These are phyloP conservation scores for Naganishia sp. DNA, from an alignment of 1,284 basidiomycete genomes.

Conservation along the genomic window DNA sequence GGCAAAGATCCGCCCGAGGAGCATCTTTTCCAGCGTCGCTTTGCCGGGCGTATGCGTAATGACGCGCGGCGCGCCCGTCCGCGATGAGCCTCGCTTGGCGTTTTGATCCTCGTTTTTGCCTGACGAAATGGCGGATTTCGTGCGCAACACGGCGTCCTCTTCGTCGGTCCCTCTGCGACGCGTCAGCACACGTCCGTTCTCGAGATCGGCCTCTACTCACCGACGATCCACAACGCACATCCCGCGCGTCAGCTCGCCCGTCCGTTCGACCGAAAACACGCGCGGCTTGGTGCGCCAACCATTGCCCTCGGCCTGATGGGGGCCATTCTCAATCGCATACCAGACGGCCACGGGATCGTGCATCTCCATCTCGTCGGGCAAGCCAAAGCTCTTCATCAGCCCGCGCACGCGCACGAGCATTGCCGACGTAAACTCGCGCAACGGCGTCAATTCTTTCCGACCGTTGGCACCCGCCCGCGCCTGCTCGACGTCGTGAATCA, in stretches of 20 bases:
- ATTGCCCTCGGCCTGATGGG: constrained; percentile 7
- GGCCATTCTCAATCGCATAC: constrained; percentile 57
- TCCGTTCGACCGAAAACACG: constrained; percentile 54
- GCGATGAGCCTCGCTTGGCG: constrained; percentile 21
- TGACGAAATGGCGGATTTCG: constrained; percentile 28
- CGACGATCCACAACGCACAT: constrained; percentile 57
- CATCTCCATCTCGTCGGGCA: constrained; percentile 80
- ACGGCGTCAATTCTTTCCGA: constrained; percentile 34
- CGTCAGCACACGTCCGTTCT: background rate
- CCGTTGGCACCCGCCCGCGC: constrained; percentile 56
- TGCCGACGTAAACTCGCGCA: constrained; percentile 74
- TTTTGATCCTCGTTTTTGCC: constrained; percentile 15
- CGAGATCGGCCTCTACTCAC: constrained; percentile 8
- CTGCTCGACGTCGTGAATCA: constrained; percentile 58
- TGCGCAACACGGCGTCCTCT: constrained; percentile 29
- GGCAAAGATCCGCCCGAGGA: constrained; percentile 51
- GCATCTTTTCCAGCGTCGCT: constrained; percentile 41
- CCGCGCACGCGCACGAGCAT: constrained; percentile 74
- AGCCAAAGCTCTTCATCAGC: constrained; percentile 63
- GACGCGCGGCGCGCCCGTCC: constrained; percentile 39
- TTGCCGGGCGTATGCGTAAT: constrained; percentile 46
- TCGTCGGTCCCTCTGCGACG: constrained; percentile 32
- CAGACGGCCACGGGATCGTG: constrained; percentile 55
- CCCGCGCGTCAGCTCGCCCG: constrained; percentile 54
- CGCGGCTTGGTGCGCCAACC: constrained; percentile 48